Evolutionary conservation across 1,139 yeast genomes (phyloP), one percentile per base, ranked within the genome.

Genomic region (Blastobotrys serpentis): DNA sequence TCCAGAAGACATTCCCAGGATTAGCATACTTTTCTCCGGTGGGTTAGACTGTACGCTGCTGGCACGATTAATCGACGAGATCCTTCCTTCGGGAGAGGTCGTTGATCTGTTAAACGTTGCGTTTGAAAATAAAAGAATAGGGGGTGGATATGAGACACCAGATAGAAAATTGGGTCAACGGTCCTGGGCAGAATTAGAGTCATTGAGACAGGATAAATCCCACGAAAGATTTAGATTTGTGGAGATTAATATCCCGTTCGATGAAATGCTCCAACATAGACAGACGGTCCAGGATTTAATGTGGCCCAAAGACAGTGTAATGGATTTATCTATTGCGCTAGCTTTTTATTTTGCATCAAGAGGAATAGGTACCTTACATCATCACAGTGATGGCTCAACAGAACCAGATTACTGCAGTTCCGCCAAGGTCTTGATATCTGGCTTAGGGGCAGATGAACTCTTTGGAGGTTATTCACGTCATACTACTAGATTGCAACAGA

Each of bases 391-490:
- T 4, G 19, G 39, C 2, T 50, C 43, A 8, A 23, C 47, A 3
- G 22, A 19, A 18, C 8, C 40, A 11, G 44, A 23, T 42, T 57
- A 51, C 42, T 21, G 7, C 32, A 78, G 90, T 13, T 63, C 67
- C 6, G 78, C 88, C 8, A 79, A 81, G 55, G 96, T 90, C 0
- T 67, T 90, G 8, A 72, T 94, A 38, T 86, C 96, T 51, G 98
- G 99, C 0, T 73, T 92, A n/a, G 99, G 99, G 1, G 98, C 98
- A 0, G 99, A 92, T 67, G 98, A 92, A 66, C 70, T 81, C 23
- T 89, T 86, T 71, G 99, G 95, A 0, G 99, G 99, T 0, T 92
- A 92, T 64, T 86, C 88, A 1, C 68, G 95, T 33, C 95, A 86
- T 61, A 82, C 80, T 48, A 69, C 79, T 29, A 55, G 55, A 42